Percentiles rank a stretch among this genome's conserved stretches.
Evolutionary conservation across 805 yeast species (phyloP).

Genomic region (Suhomyces sp.): DNA sequence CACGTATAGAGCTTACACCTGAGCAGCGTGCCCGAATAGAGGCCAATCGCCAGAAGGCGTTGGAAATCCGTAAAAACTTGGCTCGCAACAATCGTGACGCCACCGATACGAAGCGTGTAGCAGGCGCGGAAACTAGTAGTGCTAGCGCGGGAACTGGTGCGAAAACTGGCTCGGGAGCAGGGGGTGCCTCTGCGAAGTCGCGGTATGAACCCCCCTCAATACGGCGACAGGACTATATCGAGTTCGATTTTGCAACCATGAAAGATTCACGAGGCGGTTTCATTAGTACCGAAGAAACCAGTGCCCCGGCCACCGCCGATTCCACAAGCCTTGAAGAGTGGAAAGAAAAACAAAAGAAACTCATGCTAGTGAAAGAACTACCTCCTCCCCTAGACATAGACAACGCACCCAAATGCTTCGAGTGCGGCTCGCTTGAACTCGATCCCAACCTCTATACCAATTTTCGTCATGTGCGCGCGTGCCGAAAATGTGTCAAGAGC

Average conservation of each 20-base stretch:
- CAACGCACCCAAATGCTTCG: constrained; percentile 77
- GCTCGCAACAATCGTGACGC: constrained; percentile 40
- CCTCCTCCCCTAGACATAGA: constrained; percentile 73
- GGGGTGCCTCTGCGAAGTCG: background rate
- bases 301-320: constrained; percentile 52
- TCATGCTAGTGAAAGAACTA: constrained; percentile 44
- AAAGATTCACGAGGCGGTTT: constrained; percentile 87
- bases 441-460: constrained; percentile 67
- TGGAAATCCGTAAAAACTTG: constrained; percentile 38
- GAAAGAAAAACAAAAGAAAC: constrained; percentile 41
- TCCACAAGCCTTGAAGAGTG: constrained; percentile 41
- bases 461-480: constrained; percentile 69
- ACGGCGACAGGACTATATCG: constrained; percentile 65
- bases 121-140: background rate
- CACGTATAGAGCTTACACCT: constrained; percentile 37
- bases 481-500: constrained; percentile 69
- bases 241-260: constrained; percentile 89
- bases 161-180: background rate
- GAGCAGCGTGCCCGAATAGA: constrained; percentile 52
- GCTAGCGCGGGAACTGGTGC: background rate
- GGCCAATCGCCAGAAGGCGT: constrained; percentile 52
- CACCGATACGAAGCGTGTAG: constrained; percentile 7
- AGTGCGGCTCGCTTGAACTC: constrained; percentile 77
- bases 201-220: constrained; percentile 35
- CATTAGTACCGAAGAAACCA: constrained; percentile 33